Base-by-base conservation (phyloP, 176 grass and related monocot genomes). In the Typha latifolia region DNA sequence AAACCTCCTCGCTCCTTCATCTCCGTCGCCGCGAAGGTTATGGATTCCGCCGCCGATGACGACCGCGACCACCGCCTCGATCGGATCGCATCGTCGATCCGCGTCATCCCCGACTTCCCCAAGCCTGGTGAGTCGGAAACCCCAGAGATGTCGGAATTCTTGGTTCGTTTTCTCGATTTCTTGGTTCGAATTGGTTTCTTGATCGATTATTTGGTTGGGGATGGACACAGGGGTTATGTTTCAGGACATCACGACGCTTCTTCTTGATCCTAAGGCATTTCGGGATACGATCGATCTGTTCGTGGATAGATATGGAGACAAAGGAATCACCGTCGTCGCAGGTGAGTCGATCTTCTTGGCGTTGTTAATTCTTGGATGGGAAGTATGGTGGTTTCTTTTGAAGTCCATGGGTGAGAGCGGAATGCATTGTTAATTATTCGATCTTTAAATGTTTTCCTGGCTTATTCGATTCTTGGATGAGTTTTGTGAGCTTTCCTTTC, bases 191-290 rank as follows among this genome's bases (percentile, higher is more conserved):
- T 21, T 7, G 32, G 43, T 71, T 72, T 14, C 19, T 22, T 57
- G 12, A 56, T 68, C 37, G 10, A 23, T 27, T 4, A 27, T 56
- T 67, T 62, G 62, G 49, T 0, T 26, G 24, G 61, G 61, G 55
- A 15, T 6, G 63, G 4, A 4, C 57, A 27, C 12, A 99, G 89
- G 94, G 66, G 85, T 99, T 61, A 77, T 90, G 76, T 99, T 99
- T 76, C 89, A 99, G 68, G 94, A 93, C 26, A 99, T 99, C 71
- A 99, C 89, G n/a, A 99, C 89, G 12, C 65, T 99, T 76, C 84
- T 99, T 65, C 89, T 93, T 4, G 73, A 99, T 59, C 81, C 81
- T 0, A 66, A 81, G 65, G 89, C 89, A 1, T 99, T 99, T 68
- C 82, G 73, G 49, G 86, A 99, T 51, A 87, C 89, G 8, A 99